A percentile compares a stretch with the other conserved stretches of the same genome.
phyloP scores from a whole-genome alignment of 352 stramenopile genomes.

The Pythium dissotocum region DNA sequence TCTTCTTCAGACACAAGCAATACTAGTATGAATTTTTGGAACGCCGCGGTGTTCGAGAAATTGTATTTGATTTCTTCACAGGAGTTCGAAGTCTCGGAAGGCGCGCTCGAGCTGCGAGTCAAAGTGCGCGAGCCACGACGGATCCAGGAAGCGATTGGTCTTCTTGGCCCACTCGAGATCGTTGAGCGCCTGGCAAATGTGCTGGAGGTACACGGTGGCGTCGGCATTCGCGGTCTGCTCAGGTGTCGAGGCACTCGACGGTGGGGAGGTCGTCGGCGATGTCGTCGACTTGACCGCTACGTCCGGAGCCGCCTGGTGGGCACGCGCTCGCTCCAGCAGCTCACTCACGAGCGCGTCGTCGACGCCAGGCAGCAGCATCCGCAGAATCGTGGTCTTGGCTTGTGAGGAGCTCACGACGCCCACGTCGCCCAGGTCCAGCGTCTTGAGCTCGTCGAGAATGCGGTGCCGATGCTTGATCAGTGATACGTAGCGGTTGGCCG shows the following conservation, averaged over 20 bases:
- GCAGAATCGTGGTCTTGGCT: slow-evolving; percentile 44
- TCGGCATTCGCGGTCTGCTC: background rate
- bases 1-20: background rate
- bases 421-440: slow-evolving; percentile 37
- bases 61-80: slow-evolving; percentile 30
- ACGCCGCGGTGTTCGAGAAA: background rate
- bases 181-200: slow-evolving; percentile 55
- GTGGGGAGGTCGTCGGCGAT: background rate
- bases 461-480: slow-evolving; percentile 54
- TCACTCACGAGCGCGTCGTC: slow-evolving; percentile 49
- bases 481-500: slow-evolving; percentile 35
- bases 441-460: slow-evolving; percentile 72
- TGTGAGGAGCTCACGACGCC: slow-evolving; percentile 43
- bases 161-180: slow-evolving; percentile 70
- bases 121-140: slow-evolving; percentile 78
- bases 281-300: background rate
- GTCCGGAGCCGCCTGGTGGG: slow-evolving; percentile 8
- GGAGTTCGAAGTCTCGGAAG: slow-evolving; percentile 65
- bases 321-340: slow-evolving; percentile 40
- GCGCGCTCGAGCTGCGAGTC: slow-evolving; percentile 78
- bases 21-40: slow-evolving; percentile 10
- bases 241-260: background rate
- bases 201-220: slow-evolving; percentile 38
- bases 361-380: slow-evolving; percentile 51
- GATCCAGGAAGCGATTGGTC: slow-evolving; percentile 77